Evolutionary conservation across 805 yeast genomes (phyloP), one percentile per base, ranked within the genome.

Genomic region (Grigorovia humatica): DNA sequence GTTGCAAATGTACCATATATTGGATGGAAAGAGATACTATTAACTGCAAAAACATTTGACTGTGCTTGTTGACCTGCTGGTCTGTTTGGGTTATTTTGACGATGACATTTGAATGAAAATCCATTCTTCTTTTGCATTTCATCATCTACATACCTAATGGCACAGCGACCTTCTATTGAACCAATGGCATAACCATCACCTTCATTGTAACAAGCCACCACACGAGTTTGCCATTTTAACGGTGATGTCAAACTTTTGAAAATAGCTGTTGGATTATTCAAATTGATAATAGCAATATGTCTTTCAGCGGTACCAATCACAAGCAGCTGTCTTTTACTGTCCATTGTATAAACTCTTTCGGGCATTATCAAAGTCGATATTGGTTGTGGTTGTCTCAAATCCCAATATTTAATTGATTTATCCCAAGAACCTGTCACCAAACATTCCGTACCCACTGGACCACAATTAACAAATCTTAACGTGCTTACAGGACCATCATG

Each of bases 341-440:
- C 96, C 95, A 91, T 85, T 12, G 89, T 73, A 70, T 89, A 91
- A 0, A 88, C 96, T 50, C 96, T 74, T 58, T 93, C 98, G 0
- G 98, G 96, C 66, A 93, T 72, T 61, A 79, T 78, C 43, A 93
- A 71, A 2, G 95, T 85, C 18, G 89, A 79, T 19, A 91, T 77
- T 17, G 98, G 93, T 59, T 79, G 83, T 46, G 83, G 85, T 57
- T 82, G 82, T 63, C 97, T 82, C 71, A 86, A 75, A 70, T 93
- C 98, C 99, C 99, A 91, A 69, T 93, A 93, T 65, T 80, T 82
- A 56, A 93, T 70, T 1, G 97, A 88, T 70, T 88, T 89, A 70
- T 93, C 99, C 97, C 97, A 93, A 7, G 96, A 88, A 8, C 96
- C 96, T 45, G 90, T 80, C 2, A 89, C 97, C 29, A 91, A 80